These are phyloP conservation scores for Pythium chondricola DNA, from an alignment of 352 stramenopile species.

Conservation along the genomic window DNA sequence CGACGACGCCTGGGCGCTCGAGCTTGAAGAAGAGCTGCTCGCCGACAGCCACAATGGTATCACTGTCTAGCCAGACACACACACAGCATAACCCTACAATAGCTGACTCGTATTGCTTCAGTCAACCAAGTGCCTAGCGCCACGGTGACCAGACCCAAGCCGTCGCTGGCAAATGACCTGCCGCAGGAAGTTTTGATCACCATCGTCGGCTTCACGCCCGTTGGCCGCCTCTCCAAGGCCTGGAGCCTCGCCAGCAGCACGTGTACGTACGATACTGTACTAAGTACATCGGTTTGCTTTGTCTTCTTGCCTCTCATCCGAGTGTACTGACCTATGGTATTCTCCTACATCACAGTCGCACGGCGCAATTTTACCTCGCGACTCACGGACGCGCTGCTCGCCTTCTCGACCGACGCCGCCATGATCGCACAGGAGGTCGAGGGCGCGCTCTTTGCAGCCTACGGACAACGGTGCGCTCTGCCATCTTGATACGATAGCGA, in stretches of 20 bases:
- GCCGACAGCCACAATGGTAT: constrained; percentile 23
- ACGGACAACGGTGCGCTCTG: constrained; percentile 40
- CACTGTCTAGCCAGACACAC: neutral
- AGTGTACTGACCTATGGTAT: neutral
- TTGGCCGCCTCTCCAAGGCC: constrained; percentile 72
- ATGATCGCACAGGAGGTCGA: constrained; percentile 53
- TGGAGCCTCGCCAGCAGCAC: constrained; percentile 73
- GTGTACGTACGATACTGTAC: constrained; percentile 26
- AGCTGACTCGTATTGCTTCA: neutral
- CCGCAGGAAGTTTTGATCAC: constrained; percentile 69
- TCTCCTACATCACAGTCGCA: constrained; percentile 41
- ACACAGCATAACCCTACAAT: neutral
- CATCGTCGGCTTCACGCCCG: constrained; percentile 59
- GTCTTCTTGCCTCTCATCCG: too few relatives aligned
- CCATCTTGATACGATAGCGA: too few relatives aligned
- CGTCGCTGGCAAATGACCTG: constrained; percentile 35
- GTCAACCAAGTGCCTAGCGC: neutral
- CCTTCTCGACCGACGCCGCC: constrained; percentile 38
- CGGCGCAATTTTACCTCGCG: constrained; percentile 53
- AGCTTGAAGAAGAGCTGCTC: constrained; percentile 64
- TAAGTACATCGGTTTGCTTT: too few relatives aligned
- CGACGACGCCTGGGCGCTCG: constrained; percentile 53
- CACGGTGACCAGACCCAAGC: neutral
- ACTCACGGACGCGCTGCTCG: constrained; percentile 45
- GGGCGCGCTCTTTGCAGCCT: constrained; percentile 42